Conservation (phyloP, 192 early-diverging fungal species). For the Umbelopsis isabellina region DNA sequence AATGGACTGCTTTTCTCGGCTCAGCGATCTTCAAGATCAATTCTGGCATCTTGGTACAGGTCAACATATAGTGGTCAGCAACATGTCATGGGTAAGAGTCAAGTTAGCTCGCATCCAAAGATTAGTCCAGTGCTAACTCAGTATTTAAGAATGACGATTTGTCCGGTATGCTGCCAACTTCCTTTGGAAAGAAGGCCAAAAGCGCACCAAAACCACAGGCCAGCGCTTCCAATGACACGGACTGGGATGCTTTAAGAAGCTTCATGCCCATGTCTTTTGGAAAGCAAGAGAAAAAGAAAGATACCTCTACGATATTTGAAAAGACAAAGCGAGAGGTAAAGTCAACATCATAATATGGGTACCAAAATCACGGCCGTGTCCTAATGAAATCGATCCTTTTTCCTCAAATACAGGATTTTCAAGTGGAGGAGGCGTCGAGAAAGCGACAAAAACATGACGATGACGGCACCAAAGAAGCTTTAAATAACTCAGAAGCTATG, state of each 20-base stretch:
- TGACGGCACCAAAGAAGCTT: constrained; percentile 1
- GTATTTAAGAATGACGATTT: constrained; percentile 47
- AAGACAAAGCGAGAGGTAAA: constrained; percentile 44
- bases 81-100: too few relatives aligned
- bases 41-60: too few relatives aligned
- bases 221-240: constrained; percentile 32
- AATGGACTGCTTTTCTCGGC: too few relatives aligned
- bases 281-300: constrained; percentile 40
- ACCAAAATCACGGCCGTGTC: neutral
- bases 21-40: too few relatives aligned
- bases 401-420: neutral
- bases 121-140: neutral
- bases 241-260: constrained; percentile 45
- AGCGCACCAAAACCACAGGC: constrained; percentile 23
- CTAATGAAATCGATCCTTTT: neutral
- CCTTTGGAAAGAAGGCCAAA: constrained; percentile 44
- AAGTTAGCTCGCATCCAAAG: too few relatives aligned
- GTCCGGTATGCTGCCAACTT: constrained; percentile 49
- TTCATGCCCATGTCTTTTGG: constrained; percentile 60
- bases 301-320: constrained; percentile 26
- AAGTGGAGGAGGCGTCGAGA: neutral
- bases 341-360: neutral
- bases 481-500: constrained; percentile 9
- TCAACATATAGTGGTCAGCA: too few relatives aligned
- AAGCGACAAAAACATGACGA: constrained; percentile 4